Percentiles rank a stretch among this genome's conserved stretches.
Evolutionary conservation across 1,284 basidiomycete species (phyloP).

Genomic region (Melampsora larici-populina): DNA sequence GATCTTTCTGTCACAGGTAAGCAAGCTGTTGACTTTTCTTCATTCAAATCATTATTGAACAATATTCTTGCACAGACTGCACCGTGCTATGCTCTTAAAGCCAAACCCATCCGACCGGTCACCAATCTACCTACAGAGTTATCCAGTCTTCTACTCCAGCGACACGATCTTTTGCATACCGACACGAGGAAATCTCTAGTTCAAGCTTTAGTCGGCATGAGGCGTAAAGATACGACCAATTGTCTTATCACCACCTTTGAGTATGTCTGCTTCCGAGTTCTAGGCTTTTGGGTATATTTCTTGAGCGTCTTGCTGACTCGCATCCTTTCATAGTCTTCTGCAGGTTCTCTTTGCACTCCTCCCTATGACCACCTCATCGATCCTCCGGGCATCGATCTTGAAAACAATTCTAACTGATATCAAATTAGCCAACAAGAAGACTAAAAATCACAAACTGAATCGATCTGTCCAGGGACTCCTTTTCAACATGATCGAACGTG

Average conservation of each 20-base stretch:
- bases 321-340: constrained; percentile 64
- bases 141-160: constrained; percentile 68
- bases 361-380: constrained; percentile 78
- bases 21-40: constrained; percentile 40
- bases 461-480: constrained; percentile 92
- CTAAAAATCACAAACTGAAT: constrained; percentile 94
- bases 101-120: constrained; percentile 50
- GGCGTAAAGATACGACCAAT: constrained; percentile 70
- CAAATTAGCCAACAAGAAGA: constrained; percentile 79
- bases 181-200: constrained; percentile 79
- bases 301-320: constrained; percentile 1
- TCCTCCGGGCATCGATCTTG: constrained; percentile 80
- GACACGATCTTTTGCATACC: constrained; percentile 67
- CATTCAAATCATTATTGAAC: not conserved
- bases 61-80: constrained; percentile 62
- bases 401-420: constrained; percentile 95
- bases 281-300: not conserved
- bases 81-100: constrained; percentile 83
- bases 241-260: constrained; percentile 77
- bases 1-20: constrained; percentile 75
- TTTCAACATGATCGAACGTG: constrained; percentile 91
- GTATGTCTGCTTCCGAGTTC: constrained; percentile 58
- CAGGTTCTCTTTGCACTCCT: constrained; percentile 89
- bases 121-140: constrained; percentile 75
- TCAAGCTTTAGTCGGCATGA: constrained; percentile 83